A percentile compares a stretch with the other conserved stretches of the same genome.
Evolutionary conservation across 2,329 filamentous ascomycete genomes (phyloP).

Genomic region (Dactylellina cionopaga): DNA sequence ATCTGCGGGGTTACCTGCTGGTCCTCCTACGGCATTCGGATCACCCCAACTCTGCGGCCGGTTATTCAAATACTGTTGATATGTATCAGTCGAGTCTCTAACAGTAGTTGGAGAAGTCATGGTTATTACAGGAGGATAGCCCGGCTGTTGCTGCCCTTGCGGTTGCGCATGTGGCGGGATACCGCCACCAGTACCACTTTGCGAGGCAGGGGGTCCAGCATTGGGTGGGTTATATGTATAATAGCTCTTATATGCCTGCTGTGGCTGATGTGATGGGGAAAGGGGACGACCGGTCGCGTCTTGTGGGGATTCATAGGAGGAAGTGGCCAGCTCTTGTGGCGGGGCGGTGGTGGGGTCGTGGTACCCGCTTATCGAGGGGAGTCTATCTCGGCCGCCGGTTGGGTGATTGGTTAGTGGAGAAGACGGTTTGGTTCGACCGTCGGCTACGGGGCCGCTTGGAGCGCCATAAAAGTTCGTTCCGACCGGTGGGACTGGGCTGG

Average conservation of each 20-base stretch:
- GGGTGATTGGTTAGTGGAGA: conserved; percentile 19
- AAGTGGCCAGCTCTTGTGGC: conserved; percentile 80
- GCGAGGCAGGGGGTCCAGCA: conserved; percentile 13
- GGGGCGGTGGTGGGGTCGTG: conserved; percentile 57
- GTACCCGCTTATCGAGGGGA: conserved; percentile 44
- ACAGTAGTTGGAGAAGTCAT: conserved; percentile 51
- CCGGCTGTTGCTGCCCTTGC: conserved; percentile 36
- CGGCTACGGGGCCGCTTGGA: conserved; percentile 63
- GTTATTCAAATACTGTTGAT: conserved; percentile 55
- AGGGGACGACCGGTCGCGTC: conserved; percentile 60
- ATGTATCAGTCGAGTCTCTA: conserved; percentile 50
- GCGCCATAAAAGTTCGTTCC: conserved; percentile 29
- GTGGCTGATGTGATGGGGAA: conserved; percentile 16
- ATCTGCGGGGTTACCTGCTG: conserved; percentile 53
- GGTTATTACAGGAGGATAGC: conserved; percentile 51
- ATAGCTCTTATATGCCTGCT: conserved; percentile 33
- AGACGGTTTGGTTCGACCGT: conserved; percentile 70
- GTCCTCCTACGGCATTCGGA: conserved; percentile 41
- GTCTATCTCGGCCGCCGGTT: conserved; percentile 24
- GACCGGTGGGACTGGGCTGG: conserved; percentile 60
- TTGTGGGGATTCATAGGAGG: conserved; percentile 76
- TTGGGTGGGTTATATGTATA: conserved; percentile 31
- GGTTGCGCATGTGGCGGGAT: conserved; percentile 30
- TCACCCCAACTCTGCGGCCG: conserved; percentile 54
- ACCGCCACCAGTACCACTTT: conserved; percentile 30